phyloP scores from a whole-genome alignment of 2,329 filamentous ascomycete genomes.

The Arachnopeziza araneosa region DNA sequence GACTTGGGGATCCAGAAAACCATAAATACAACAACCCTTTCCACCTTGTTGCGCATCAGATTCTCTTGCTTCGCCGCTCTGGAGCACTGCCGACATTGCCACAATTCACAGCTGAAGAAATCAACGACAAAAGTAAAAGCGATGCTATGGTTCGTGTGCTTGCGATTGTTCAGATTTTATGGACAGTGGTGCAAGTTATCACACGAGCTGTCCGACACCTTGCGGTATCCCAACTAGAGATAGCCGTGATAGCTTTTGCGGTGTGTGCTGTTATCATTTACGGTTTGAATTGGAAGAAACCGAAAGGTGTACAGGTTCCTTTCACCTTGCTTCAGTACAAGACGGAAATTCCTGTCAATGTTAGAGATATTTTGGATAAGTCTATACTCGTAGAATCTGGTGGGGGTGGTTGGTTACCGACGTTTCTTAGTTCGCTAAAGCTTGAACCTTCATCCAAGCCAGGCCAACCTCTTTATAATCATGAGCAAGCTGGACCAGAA shows the following conservation, averaged over 20 bases:
- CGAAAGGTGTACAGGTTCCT: conserved; percentile 5
- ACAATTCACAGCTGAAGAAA: conserved; percentile 43
- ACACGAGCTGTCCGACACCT: neutral
- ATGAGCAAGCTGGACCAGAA: neutral
- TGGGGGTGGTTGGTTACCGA: neutral
- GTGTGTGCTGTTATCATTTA: conserved; percentile 10
- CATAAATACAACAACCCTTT: neutral
- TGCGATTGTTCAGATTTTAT: conserved; percentile 4
- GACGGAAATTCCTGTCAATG: neutral
- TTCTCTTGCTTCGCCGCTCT: neutral
- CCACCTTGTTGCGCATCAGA: neutral
- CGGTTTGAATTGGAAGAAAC: conserved; percentile 6
- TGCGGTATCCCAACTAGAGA: conserved; percentile 6
- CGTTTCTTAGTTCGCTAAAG: neutral
- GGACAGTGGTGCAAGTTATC: conserved; percentile 1
- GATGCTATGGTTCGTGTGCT: conserved; percentile 10
- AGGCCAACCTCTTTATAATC: neutral
- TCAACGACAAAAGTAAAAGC: conserved; percentile 39
- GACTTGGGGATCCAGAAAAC: neutral
- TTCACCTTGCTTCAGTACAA: neutral
- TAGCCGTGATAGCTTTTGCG: conserved; percentile 8
- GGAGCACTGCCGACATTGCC: conserved; percentile 1
- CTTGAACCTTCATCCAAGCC: neutral
- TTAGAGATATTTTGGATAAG: neutral
- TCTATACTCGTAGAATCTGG: too few species aligned